phyloP scores from a whole-genome alignment of 1,139 yeast species.

The Ogataea hybrid region DNA sequence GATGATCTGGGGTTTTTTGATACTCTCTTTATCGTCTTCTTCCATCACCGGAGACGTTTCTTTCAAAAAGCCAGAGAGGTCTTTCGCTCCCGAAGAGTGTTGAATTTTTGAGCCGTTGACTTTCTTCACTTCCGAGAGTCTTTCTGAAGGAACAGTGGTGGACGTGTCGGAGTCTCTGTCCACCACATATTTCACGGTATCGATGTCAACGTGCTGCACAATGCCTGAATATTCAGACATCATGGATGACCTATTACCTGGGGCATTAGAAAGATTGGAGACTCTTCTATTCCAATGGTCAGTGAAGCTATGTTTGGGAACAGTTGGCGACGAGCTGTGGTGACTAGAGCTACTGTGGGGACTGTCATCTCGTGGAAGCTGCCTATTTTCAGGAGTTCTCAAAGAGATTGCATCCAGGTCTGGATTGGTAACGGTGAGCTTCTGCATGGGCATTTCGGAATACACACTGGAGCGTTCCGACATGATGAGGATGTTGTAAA shows the following conservation, averaged over 20 bases:
- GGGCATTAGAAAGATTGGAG: constrained; percentile 13
- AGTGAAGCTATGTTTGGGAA: background rate
- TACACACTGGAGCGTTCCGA: constrained; percentile 8
- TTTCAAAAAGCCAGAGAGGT: constrained; percentile 9
- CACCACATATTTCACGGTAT: constrained; percentile 40
- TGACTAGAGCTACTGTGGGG: background rate
- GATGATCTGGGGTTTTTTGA: constrained; percentile 13
- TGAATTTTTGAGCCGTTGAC: constrained; percentile 15
- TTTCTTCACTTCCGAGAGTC: constrained; percentile 21
- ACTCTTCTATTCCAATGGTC: constrained; percentile 5
- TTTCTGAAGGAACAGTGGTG: constrained; percentile 12
- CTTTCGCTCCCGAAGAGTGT: too few species aligned
- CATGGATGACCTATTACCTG: constrained; percentile 39
- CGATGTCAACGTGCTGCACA: constrained; percentile 42
- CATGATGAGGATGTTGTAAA: background rate
- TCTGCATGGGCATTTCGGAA: constrained; percentile 4
- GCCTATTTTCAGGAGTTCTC: background rate
- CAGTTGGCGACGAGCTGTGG: background rate
- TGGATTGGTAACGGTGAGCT: constrained; percentile 6
- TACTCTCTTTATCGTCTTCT: constrained; percentile 20
- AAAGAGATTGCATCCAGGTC: constrained; percentile 1
- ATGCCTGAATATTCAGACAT: constrained; percentile 45
- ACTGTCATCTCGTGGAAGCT: background rate
- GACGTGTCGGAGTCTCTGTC: constrained; percentile 18
- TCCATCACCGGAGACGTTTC: constrained; percentile 18